These are phyloP conservation scores for Crithidia acanthocephali DNA, from an alignment of 208 protist genomes.

Conservation along the genomic window DNA sequence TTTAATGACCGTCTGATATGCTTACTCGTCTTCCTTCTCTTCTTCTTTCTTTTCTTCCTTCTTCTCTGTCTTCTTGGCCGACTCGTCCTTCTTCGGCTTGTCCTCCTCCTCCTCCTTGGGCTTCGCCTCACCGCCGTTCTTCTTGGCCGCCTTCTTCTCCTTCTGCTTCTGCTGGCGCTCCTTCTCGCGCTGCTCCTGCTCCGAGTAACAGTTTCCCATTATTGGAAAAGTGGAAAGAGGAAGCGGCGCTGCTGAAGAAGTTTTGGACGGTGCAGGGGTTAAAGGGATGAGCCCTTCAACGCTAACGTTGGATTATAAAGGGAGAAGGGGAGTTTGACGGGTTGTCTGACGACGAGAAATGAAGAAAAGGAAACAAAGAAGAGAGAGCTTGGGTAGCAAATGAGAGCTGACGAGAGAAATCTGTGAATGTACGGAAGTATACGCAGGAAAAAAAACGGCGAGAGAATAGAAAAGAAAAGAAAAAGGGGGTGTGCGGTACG, in stretches of 20 bases:
- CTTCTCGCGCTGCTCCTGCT: constrained; percentile 13
- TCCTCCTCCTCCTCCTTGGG: constrained; percentile 8
- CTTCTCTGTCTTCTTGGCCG: background rate
- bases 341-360: constrained; percentile 18
- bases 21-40: background rate
- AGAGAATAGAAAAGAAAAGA: constrained; percentile 12
- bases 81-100: constrained; percentile 13
- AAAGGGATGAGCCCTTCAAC: background rate
- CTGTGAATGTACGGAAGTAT: no score
- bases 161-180: constrained; percentile 2
- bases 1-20: no score
- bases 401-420: background rate
- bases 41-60: background rate
- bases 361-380: constrained; percentile 19
- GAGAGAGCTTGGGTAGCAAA: no score
- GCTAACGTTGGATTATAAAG: background rate
- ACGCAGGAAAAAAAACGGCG: constrained; percentile 12
- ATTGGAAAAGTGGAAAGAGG: background rate
- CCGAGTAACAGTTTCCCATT: constrained; percentile 10
- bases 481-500: no score
- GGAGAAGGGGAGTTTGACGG: no score
- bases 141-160: constrained; percentile 13
- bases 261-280: background rate
- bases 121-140: background rate
- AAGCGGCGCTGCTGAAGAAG: constrained; percentile 1